Conservation (phyloP, 2,329 filamentous ascomycete genomes). For the Harringtonia lauricola region DNA sequence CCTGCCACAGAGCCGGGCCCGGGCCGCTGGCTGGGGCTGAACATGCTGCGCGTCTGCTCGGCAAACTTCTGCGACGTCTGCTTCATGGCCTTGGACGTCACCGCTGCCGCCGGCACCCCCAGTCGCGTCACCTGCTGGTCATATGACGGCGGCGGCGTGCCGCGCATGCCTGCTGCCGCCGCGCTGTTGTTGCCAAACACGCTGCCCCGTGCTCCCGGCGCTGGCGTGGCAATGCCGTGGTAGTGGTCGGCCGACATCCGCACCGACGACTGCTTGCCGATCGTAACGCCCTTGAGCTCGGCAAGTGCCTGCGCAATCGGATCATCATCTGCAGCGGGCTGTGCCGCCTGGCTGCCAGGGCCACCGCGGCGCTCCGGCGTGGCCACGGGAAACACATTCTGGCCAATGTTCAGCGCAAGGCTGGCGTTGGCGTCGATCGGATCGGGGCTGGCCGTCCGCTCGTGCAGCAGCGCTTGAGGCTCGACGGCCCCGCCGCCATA, state of each 20-base stretch:
- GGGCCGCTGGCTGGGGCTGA: conserved; percentile 27
- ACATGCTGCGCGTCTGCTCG: conserved; percentile 72
- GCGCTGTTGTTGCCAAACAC: conserved; percentile 25
- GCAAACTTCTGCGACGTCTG: conserved; percentile 85
- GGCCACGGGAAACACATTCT: conserved; percentile 91
- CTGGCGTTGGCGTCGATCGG: conserved; percentile 86
- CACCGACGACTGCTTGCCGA: conserved; percentile 65
- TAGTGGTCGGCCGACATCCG: conserved; percentile 95
- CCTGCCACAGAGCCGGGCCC: too few relatives aligned
- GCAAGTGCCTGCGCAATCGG: conserved; percentile 88
- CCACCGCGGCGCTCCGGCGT: conserved; percentile 42
- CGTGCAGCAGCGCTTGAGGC: conserved; percentile 22
- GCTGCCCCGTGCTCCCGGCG: conserved; percentile 34
- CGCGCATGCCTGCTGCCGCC: conserved; percentile 48
- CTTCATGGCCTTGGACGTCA: conserved; percentile 91
- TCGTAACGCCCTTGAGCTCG: conserved; percentile 73
- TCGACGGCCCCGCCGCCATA: conserved; percentile 5
- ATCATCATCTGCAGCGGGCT: conserved; percentile 62
- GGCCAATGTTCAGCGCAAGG: conserved; percentile 85
- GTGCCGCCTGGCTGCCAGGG: conserved; percentile 30
- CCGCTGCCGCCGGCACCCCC: conserved; percentile 81
- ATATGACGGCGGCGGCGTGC: conserved; percentile 81
- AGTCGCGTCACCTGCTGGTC: conserved; percentile 67
- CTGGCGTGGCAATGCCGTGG: conserved; percentile 82
- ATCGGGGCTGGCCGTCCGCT: conserved; percentile 57